Evolutionary conservation across 2,329 filamentous ascomycete species (phyloP).

Genomic region (Neonectria neomacrospora): DNA sequence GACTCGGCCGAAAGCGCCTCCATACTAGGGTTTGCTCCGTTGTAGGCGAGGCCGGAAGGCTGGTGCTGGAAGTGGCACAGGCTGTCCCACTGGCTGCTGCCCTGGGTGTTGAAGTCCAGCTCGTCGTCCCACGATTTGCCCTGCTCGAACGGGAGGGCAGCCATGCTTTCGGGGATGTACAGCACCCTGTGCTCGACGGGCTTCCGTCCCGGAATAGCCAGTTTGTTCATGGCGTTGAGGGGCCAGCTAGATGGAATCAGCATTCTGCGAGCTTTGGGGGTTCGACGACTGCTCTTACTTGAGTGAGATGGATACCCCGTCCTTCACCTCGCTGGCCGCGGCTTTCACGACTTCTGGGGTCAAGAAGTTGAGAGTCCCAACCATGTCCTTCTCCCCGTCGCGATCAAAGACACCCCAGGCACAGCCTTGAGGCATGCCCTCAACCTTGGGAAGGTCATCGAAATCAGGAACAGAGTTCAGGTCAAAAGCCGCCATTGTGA

Average conservation of each 20-base stretch:
- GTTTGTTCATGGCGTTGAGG: slow-evolving; percentile 37
- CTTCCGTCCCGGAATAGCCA: slow-evolving; percentile 51
- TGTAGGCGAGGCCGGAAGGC: slow-evolving; percentile 59
- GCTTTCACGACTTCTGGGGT: slow-evolving; percentile 54
- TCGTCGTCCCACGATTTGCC: slow-evolving; percentile 57
- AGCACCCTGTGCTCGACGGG: slow-evolving; percentile 50
- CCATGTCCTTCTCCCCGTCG: slow-evolving; percentile 58
- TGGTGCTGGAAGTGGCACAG: slow-evolving; percentile 60
- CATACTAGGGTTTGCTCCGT: slow-evolving; percentile 55
- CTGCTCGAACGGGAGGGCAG: slow-evolving; percentile 18
- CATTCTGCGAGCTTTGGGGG: not conserved
- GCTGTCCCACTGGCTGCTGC: slow-evolving; percentile 66
- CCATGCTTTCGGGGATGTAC: slow-evolving; percentile 43
- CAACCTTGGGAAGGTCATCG: slow-evolving; percentile 54
- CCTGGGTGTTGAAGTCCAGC: slow-evolving; percentile 65
- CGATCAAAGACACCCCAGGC: slow-evolving; percentile 60
- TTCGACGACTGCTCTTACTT: slow-evolving; percentile 51
- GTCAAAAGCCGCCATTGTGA: slow-evolving; percentile 9
- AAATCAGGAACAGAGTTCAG: slow-evolving; percentile 51
- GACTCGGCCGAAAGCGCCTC: slow-evolving; percentile 44
- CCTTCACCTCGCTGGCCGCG: slow-evolving; percentile 34
- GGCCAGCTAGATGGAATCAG: not conserved
- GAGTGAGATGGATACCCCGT: slow-evolving; percentile 61
- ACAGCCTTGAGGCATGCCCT: slow-evolving; percentile 57
- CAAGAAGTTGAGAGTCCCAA: slow-evolving; percentile 64